A percentile compares a stretch with the other conserved stretches of the same genome.
Evolutionary conservation across 805 yeast genomes (phyloP).

Genomic region (Monosporozyma servazzii): DNA sequence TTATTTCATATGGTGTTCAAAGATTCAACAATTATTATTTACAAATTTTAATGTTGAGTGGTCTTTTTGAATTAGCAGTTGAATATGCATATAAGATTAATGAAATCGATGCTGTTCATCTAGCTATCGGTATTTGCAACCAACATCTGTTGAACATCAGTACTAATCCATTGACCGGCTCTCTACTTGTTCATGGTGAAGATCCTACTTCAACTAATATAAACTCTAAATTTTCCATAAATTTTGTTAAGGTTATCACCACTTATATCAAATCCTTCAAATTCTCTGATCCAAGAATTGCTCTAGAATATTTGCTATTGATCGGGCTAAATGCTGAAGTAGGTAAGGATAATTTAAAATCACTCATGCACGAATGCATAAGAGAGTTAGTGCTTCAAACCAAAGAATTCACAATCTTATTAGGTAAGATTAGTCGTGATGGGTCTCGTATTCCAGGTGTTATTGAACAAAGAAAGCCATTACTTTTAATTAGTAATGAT

Average conservation of each 20-base stretch:
- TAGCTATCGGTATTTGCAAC: conserved; percentile 72
- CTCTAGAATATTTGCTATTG: conserved; percentile 77
- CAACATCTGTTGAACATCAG: conserved; percentile 45
- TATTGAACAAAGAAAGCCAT: conserved; percentile 63
- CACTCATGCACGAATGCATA: conserved; percentile 65
- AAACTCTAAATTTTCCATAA: conserved; percentile 12
- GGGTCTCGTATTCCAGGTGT: conserved; percentile 78
- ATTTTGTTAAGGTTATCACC: conserved; percentile 59
- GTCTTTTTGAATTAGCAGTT: conserved; percentile 74
- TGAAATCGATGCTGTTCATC: conserved; percentile 83
- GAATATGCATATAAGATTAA: conserved; percentile 44
- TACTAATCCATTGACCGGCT: conserved; percentile 6
- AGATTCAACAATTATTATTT: conserved; percentile 67
- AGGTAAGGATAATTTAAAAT: conserved; percentile 34
- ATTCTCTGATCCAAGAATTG: conserved; percentile 77
- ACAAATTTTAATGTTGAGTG: conserved; percentile 63
- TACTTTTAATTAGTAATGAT: conserved; percentile 51
- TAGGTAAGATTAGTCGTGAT: conserved; percentile 75
- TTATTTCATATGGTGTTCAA: conserved; percentile 62
- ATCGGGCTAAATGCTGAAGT: conserved; percentile 46
- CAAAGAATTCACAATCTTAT: conserved; percentile 66
- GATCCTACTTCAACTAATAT: conserved; percentile 9
- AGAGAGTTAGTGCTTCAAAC: conserved; percentile 80
- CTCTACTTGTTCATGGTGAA: background rate
- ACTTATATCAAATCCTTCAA: conserved; percentile 77